These are phyloP conservation scores for Claviceps cyperi DNA, from an alignment of 2,329 filamentous ascomycete genomes.

Conservation along the genomic window DNA sequence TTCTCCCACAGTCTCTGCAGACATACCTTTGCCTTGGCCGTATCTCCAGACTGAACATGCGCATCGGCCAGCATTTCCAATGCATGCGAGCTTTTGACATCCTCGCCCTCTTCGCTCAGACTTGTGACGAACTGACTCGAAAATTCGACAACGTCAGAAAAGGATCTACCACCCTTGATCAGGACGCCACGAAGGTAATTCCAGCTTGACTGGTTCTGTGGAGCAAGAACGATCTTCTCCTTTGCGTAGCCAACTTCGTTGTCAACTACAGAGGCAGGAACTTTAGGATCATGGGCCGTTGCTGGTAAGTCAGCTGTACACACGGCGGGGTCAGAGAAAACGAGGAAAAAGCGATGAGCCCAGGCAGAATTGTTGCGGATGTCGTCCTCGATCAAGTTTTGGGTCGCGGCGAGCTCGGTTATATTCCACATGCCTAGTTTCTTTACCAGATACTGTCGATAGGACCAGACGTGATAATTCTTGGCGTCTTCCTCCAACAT, in stretches of 20 bases:
- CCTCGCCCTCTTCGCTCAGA: slow-evolving; percentile 31
- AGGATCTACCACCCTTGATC: slow-evolving; percentile 43
- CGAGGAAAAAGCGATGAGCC: slow-evolving; percentile 93
- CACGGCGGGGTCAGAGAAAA: slow-evolving; percentile 50
- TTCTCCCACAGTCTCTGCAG: slow-evolving; percentile 62
- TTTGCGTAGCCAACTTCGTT: slow-evolving; percentile 64
- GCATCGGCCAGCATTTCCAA: slow-evolving; percentile 61
- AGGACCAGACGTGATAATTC: slow-evolving; percentile 98
- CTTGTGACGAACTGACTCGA: slow-evolving; percentile 35
- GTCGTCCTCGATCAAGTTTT: slow-evolving; percentile 61
- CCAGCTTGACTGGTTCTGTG: slow-evolving; percentile 92
- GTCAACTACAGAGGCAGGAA: slow-evolving; percentile 51
- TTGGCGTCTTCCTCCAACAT: slow-evolving; percentile 84
- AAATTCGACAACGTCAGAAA: slow-evolving; percentile 33
- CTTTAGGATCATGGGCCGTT: slow-evolving; percentile 36
- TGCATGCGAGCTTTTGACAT: slow-evolving; percentile 48
- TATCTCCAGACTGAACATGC: slow-evolving; percentile 41
- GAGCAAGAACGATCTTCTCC: slow-evolving; percentile 59
- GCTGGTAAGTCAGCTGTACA: slow-evolving; percentile 33
- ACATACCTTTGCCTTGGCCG: slow-evolving; percentile 50
- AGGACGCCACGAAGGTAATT: slow-evolving; percentile 75
- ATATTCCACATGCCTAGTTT: slow-evolving; percentile 57
- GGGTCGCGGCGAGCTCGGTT: slow-evolving; percentile 55
- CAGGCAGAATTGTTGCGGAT: slow-evolving; percentile 94
- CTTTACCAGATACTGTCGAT: slow-evolving; percentile 58